Evolutionary conservation across 2,329 filamentous ascomycete species (phyloP), one percentile per base, ranked within the genome.

Genomic region (Fusarium euwallaceae): DNA sequence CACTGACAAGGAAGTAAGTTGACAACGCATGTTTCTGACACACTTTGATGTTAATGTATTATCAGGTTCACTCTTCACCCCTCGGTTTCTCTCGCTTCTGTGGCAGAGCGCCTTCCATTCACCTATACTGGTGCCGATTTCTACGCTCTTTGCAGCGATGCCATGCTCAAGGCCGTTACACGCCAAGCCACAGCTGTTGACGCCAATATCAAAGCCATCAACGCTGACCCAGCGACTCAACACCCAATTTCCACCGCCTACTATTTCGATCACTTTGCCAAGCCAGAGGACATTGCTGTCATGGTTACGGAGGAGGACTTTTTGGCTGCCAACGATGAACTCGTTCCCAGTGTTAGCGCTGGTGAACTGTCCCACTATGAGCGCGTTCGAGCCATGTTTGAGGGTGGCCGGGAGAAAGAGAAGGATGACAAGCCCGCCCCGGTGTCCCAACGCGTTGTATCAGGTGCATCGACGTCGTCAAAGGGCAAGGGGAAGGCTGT

Each of bases 91-190:
- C 90, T 99, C 12, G 82, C 88, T 29, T 86, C 90, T 9, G 91
- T 99, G 56, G 93, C 96, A 5, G 88, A 93, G 61, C 88, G 88
- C 12, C 89, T 99, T 5, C 97, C 97, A 0, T 97, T 98, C 81
- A 98, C 96, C 4, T 99, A 98, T 85, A 99, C 97, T 0, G 97
- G 97, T 80, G 97, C 97, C 72, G 97, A 99, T 84, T 92, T 99
- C 80, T 99, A 99, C 83, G 97, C 97, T 1, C 89, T 99, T 22
- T 98, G 96, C 86, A 98, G 95, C 51, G 97, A 99, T 82, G 95
- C 97, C 61, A 99, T 99, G 97, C 92, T 99, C 76, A 98, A 99
- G 83, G 97, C 97, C 22, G 96, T 99, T 68, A 99, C 97, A 4
- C 92, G 97, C 6, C 94, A 97, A 81, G 95, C 97, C 3, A 89